Evolutionary conservation across 305 asterid species (phyloP).

Genomic region (Coffea humblotiana): DNA sequence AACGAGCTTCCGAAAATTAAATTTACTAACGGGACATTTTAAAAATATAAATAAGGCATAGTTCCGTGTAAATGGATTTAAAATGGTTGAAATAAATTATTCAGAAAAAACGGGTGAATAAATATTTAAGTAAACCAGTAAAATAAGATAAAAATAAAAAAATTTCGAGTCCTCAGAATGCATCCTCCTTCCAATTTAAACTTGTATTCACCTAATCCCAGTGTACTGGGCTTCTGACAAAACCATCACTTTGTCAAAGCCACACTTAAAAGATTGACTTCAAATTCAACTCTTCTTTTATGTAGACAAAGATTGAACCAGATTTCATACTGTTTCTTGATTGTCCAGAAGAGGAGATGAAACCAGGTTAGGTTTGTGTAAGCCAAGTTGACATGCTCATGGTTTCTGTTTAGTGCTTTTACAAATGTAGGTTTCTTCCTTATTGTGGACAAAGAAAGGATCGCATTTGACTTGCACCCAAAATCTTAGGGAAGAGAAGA

Average conservation of each 20-base stretch:
- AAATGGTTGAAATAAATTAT: no score
- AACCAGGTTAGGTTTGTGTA: slow-evolving; percentile 58
- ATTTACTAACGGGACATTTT: no score
- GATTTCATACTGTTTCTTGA: slow-evolving; percentile 82
- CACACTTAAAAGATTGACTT: not conserved
- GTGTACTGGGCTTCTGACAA: no score
- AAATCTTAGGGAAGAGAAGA: slow-evolving; percentile 73
- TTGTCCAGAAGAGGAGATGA: slow-evolving; percentile 92
- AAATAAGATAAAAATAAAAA: no score
- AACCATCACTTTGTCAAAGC: not conserved
- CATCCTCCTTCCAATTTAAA: not conserved
- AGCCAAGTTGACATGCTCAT: no score
- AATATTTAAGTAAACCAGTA: no score
- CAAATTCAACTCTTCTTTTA: no score
- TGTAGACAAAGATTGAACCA: slow-evolving; percentile 80
- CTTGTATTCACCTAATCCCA: not conserved
- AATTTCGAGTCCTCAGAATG: no score
- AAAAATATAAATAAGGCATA: no score
- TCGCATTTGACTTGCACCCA: not conserved
- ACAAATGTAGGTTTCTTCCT: not conserved
- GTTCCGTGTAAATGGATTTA: no score
- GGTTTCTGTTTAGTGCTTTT: not conserved
- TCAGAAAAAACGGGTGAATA: no score
- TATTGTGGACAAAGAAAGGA: not conserved
- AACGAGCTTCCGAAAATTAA: no score